These are phyloP conservation scores for Plectosphaerella plurivora DNA, from an alignment of 2,329 filamentous ascomycete genomes.

Conservation along the genomic window DNA sequence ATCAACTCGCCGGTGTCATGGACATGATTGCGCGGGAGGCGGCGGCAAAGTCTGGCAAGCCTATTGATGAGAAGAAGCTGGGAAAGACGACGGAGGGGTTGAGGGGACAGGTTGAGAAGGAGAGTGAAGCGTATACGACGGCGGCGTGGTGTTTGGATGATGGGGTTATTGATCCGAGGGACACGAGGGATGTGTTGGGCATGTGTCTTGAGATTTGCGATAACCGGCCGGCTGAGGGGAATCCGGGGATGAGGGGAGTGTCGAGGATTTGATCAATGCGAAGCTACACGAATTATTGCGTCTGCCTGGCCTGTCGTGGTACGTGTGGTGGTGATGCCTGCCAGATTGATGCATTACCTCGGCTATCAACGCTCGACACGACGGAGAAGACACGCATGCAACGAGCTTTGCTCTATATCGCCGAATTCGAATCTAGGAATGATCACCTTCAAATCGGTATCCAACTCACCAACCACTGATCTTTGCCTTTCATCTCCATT, in stretches of 20 bases:
- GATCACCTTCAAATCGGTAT: no score
- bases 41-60: neutral
- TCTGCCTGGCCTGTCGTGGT: no score
- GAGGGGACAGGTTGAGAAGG: conserved; percentile 3
- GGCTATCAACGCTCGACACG: no score
- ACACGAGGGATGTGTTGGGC: conserved; percentile 4
- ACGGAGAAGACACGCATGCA: no score
- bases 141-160: conserved; percentile 4
- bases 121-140: conserved; percentile 5
- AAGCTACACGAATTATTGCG: no score
- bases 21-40: conserved; percentile 5
- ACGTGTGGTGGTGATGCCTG: no score
- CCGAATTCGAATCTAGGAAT: no score
- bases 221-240: neutral
- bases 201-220: conserved; percentile 4
- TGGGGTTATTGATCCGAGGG: conserved; percentile 4
- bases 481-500: no score
- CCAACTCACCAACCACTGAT: no score
- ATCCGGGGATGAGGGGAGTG: conserved; percentile 3
- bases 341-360: no score
- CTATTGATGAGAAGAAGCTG: neutral
- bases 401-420: no score
- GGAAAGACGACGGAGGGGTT: conserved; percentile 1
- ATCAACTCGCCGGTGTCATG: conserved; percentile 27
- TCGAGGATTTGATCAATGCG: neutral